Evolutionary conservation across 1,284 basidiomycete genomes (phyloP), one percentile per base, ranked within the genome.

Genomic region (Irpex sp.): DNA sequence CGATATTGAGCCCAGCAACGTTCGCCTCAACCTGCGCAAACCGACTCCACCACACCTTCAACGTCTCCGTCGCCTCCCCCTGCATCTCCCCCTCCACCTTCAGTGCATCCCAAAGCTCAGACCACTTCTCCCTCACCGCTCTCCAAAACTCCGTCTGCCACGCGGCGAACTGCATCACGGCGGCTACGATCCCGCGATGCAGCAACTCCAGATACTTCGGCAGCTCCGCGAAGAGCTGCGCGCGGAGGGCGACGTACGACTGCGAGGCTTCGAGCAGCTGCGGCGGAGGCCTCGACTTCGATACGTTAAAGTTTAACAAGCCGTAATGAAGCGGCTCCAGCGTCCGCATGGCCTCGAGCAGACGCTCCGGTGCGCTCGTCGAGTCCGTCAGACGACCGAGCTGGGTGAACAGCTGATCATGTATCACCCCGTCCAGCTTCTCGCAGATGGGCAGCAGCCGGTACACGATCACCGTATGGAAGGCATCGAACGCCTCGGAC

Each of bases 91-190:
- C 88, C 47, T 91, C 88, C 9, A 90, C 86, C 42, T 83, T 78
- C 49, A 92, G 75, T 67, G 88, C 87, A 61, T 91, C 86, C 90
- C 90, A 92, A n/a, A 92, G 74, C n/a, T 85, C 84, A 0, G 78
- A 78, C 90, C 90, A 93, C 45, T 80, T 74, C 57, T 83, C 82
- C 49, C 80, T 77, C 5, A 86, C 79, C 47, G 81, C 80, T 21
- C 69, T 64, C 76, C 83, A 92, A 66, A 86, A 90, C 16, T 73
- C 70, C 2, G 76, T 77, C 71, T 92, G 89, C 65, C 83, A 79
- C 2, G 72, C 71, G 0, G 80, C 80, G 18, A 91, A 75, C 39
- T 81, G 76, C 3, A 76, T 67, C 0, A 88, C 76, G 58, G 79
- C 78, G 2, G 77, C 68, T 0, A 76, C 75, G 36, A 90, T 75